These are phyloP conservation scores for Aurifilum marmelostoma DNA, from an alignment of 2,329 filamentous ascomycete species.

Conservation along the genomic window DNA sequence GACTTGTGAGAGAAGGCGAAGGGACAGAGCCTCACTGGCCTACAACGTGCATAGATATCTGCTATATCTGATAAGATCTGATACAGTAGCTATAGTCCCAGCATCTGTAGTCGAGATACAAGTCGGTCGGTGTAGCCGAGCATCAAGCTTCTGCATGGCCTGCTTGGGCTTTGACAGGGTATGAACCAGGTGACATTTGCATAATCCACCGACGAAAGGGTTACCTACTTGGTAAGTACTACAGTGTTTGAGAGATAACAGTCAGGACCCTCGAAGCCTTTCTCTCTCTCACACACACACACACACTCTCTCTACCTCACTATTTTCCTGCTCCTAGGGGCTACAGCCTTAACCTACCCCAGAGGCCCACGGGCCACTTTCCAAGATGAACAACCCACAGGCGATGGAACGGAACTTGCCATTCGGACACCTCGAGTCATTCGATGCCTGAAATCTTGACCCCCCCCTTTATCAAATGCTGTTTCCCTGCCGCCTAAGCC, in stretches of 20 bases:
- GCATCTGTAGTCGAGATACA: not conserved
- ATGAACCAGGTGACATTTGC: not conserved
- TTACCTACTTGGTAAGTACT: not conserved
- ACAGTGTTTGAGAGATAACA: not conserved
- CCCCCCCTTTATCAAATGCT: not conserved
- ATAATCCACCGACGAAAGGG: not conserved
- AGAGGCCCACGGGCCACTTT: not conserved
- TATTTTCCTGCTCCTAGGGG: too few species aligned
- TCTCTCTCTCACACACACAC: too few species aligned
- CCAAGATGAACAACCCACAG: conserved; percentile 3
- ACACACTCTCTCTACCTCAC: too few species aligned
- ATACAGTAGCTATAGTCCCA: not conserved
- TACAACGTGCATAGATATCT: too few species aligned
- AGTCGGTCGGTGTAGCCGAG: not conserved
- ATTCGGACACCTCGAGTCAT: not conserved
- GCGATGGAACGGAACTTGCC: not conserved
- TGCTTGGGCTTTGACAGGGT: not conserved
- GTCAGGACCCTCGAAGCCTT: not conserved
- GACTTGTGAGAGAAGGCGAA: too few species aligned
- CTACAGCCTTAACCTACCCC: not conserved
- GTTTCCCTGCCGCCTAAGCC: not conserved
- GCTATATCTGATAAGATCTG: not conserved
- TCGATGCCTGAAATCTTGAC: not conserved
- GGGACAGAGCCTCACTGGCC: not conserved
- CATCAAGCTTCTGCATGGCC: not conserved